Percentiles rank a stretch among this genome's conserved stretches.
phyloP scores from a whole-genome alignment of 192 early-diverging fungal genomes.

The Mortierella alpina region DNA sequence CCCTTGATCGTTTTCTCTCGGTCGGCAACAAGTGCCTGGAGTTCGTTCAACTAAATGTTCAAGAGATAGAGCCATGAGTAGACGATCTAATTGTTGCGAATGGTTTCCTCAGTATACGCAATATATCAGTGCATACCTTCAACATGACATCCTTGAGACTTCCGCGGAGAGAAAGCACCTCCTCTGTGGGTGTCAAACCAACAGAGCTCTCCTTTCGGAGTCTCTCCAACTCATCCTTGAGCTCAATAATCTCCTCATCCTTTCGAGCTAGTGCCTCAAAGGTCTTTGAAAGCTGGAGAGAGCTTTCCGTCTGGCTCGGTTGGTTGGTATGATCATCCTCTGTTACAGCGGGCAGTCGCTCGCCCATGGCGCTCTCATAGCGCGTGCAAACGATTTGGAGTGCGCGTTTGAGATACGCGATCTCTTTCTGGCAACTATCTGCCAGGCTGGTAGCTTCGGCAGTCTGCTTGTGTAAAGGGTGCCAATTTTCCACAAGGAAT shows the following conservation, averaged over 20 bases:
- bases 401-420: constrained; percentile 42
- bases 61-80: neutral
- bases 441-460: constrained; percentile 37
- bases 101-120: neutral
- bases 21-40: constrained; percentile 24
- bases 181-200: constrained; percentile 40
- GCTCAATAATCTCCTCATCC: constrained; percentile 49
- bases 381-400: constrained; percentile 50
- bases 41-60: constrained; percentile 27
- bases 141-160: constrained; percentile 50
- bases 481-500: neutral
- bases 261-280: constrained; percentile 52
- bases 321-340: constrained; percentile 48
- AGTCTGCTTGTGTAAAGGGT: constrained; percentile 17
- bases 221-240: constrained; percentile 29
- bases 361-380: constrained; percentile 49
- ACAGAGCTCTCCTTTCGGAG: constrained; percentile 27
- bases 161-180: constrained; percentile 40
- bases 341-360: constrained; percentile 28
- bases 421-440: constrained; percentile 42
- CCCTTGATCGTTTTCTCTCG: constrained; percentile 39
- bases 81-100: neutral
- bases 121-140: constrained; percentile 10
- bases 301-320: constrained; percentile 32
- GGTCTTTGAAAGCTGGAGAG: constrained; percentile 44